Base-by-base conservation (phyloP, 1,139 yeast genomes). In the Arxiozyma heterogenica region DNA sequence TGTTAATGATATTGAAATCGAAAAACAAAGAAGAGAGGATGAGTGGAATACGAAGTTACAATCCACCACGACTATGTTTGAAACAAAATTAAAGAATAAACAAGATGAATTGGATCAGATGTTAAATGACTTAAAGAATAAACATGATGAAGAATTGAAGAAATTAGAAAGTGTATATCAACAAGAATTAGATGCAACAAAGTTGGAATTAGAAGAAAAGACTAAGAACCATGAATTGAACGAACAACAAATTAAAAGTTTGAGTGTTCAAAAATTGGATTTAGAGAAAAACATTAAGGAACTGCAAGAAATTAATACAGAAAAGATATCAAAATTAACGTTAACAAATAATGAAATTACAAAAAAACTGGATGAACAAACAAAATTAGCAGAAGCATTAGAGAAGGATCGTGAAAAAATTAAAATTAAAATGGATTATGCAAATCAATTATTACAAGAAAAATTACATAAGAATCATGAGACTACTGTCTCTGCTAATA, bases 1-100 rank as follows among this genome's bases (percentile, higher is more conserved):
- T 20, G 61, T 67, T 2, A 64, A 64, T 51, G 61, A 62, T 45
- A 56, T 66, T 43, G 67, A 65, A 43, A 57, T 61, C 21, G 66
- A 63, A 47, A 61, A 63, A 47, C 57, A 55, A 44, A 64, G 59
- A 41, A 65, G 60, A 49, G 69, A 65, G 48, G 61, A 58, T 45
- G 59, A 61, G 44, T 54, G 65, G 55, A 59, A 59, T 34, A 53
- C 55, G 34, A 66, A 64, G 45, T 62, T 64, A 20, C 65, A 64
- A 41, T 63, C 61, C 27, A 63, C 62, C 47, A 59, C 62, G 30
- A 59, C 63, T 18, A 56, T 56, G 41, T 67, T 63, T 47, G 62
- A 62, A 48, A 59, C 58, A 27, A 53, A 61, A 44, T 50, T 64
- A 49, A 57, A 56, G n/a, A 58, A 59, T 42, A 67, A 65, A 49